These are phyloP conservation scores for Gossypium stocksii DNA, from an alignment of 345 rosid genomes.

Conservation along the genomic window DNA sequence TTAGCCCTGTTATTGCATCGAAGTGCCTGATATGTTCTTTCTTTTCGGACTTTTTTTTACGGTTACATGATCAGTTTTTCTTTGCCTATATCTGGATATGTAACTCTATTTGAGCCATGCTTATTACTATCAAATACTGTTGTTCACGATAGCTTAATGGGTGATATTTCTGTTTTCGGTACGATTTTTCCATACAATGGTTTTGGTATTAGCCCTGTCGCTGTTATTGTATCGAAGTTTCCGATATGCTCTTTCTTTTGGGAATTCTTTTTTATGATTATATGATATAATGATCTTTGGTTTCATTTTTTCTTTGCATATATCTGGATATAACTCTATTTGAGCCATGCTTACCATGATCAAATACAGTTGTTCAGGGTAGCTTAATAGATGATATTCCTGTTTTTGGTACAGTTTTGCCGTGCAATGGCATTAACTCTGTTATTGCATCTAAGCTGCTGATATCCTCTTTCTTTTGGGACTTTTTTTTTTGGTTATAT, in stretches of 20 bases:
- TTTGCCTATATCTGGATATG: not conserved
- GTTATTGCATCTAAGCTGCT: not conserved
- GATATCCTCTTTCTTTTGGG: not conserved
- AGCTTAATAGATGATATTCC: too few species aligned
- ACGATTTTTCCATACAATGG: too few species aligned
- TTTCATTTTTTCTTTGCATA: too few species aligned
- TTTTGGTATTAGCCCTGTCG: not conserved
- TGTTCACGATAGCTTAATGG: not conserved
- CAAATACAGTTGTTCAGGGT: too few species aligned
- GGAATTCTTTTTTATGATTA: not conserved
- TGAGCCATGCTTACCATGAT: too few species aligned
- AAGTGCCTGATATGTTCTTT: not conserved
- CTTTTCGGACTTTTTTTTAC: not conserved
- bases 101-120: not conserved
- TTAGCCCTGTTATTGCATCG: not conserved
- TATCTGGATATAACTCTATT: too few species aligned
- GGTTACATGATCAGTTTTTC: not conserved
- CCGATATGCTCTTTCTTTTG: not conserved
- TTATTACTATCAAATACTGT: not conserved
- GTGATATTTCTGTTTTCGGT: too few species aligned
- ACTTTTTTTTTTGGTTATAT: not conserved
- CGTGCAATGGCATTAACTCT: not conserved
- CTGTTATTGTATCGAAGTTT: not conserved
- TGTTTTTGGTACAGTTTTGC: not conserved
- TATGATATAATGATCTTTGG: not conserved